Base-by-base conservation (phyloP, 2,329 filamentous ascomycete species). In the Fusarium guadeloupense region DNA sequence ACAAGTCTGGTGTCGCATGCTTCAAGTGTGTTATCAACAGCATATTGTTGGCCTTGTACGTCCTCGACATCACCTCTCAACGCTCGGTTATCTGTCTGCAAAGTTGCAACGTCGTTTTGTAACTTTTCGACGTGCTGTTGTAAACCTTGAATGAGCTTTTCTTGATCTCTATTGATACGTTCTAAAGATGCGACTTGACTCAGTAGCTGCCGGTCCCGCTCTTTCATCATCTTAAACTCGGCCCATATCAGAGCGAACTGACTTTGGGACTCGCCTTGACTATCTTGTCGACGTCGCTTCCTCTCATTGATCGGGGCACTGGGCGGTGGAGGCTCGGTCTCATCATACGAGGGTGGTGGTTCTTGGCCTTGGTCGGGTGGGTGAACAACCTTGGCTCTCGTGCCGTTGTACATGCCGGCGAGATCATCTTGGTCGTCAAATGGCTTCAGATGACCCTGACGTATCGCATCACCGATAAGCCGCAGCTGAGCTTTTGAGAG, bases 321-420 rank as follows among this genome's bases (percentile, higher is more conserved):
- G 13, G 28, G 28, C 3, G 28, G 28, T 30, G 28, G 28, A 30
- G 28, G 13, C 12, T 30, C 28, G n/a, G 28, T 30, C n/a, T 30
- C 28, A 4, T 30, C 28, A 13, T 30, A 30, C 7, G 28, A 14
- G 9, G 28, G 28, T 7, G 28, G 28, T 3, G 28, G 9, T 3
- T 14, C 12, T 30, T 30, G 28, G 12, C 7, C 13, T 14, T 14
- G 13, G 1, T 6, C 13, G 9, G 42, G 13, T 20, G 43, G 31
- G 21, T n/a, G 19, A 14, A 38, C 20, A 4, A 44, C 19, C 39
- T 51, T 51, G 39, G 39, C 47, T 21, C 47, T 39, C 7, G 38
- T 20, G 47, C 47, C 49, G 33, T 16, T 9, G 35, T 45, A 52
- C 49, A 52, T 45, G 31, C 34, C 30, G 16, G 40, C 20, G 33